Evolutionary conservation across 768 basidiomycete species (phyloP).

Genomic region (Mycena vulgaris): DNA sequence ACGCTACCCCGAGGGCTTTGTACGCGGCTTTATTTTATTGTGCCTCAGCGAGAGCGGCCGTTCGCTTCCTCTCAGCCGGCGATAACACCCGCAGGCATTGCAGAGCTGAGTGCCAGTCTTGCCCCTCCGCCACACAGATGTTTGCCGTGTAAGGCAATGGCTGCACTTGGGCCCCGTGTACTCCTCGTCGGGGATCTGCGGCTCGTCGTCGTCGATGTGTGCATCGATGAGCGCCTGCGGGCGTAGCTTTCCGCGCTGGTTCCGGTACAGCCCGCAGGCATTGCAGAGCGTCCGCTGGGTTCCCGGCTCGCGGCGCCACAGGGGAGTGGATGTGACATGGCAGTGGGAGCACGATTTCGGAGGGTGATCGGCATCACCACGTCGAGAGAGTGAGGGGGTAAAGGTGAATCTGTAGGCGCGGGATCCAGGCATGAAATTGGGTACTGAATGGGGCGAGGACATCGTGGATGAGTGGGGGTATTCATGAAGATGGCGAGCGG

Average conservation of each 20-base stretch:
- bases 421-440: neutral
- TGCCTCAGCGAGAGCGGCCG: constrained; percentile 61
- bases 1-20: constrained; percentile 55
- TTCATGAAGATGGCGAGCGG: neutral
- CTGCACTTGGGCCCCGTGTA: constrained; percentile 57
- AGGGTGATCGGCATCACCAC: neutral
- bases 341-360: constrained; percentile 25
- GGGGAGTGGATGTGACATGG: constrained; percentile 19
- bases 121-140: constrained; percentile 66
- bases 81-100: constrained; percentile 68
- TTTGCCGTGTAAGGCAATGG: constrained; percentile 65
- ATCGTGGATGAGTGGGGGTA: neutral
- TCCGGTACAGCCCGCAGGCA: constrained; percentile 29
- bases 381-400: neutral
- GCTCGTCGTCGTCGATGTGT: constrained; percentile 8
- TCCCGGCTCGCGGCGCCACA: constrained; percentile 26
- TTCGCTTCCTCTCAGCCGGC: constrained; percentile 62
- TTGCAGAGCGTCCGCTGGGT: constrained; percentile 26
- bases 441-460: neutral
- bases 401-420: neutral
- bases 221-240: constrained; percentile 28
- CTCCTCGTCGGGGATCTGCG: constrained; percentile 9
- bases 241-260: constrained; percentile 10
- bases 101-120: constrained; percentile 66
- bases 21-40: constrained; percentile 65